Evolutionary conservation across 176 grass and related monocot genomes (phyloP), one percentile per base, ranked within the genome.

Genomic region (Oryza rufipogon): DNA sequence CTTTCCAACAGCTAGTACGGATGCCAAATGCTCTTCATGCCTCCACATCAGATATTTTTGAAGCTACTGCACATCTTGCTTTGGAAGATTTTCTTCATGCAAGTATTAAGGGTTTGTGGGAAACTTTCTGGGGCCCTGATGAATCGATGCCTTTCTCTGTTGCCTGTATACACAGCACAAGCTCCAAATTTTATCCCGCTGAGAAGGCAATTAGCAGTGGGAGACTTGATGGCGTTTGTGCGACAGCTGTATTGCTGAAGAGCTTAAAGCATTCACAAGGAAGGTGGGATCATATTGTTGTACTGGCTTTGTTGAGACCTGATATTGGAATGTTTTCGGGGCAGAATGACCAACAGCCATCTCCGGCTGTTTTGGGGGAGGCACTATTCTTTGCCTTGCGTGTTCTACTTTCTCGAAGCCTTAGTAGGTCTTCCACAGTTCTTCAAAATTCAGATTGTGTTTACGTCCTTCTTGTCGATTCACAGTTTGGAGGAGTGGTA

Each of bases 1-100:
- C 96, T 45, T 98, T 98, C 81, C 96, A 94, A 76, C 96, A 96
- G 82, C 78, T 98, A 12, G 86, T 96, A 39, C 78, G 96, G 75
- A 98, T 98, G 96, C 93, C 96, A 28, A 98, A 84, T 89, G 89
- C 93, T 72, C 85, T 98, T 39, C 84, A 92, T 73, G 89, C 86
- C 9, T 96, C 93, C 19, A 94, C 91, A 30, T 95, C 92, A 26
- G 91, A 96, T 75, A 86, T 77, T 64, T 89, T 98, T 10, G 93
- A 98, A 81, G 93, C 96, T 33, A 95, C 74, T 4, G 95, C 92
- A 13, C 94, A 95, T 70, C 93, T 98, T 77, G 96, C 91, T 36
- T 78, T 98, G 30, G 96, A 98, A 86, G 96, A 98, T 84, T 98
- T 98, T 84, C 83, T 98, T 67, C 91, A 98, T 71, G 91, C 96